Conservation (phyloP, 1,139 yeast genomes). For the Nadsonia commutata region DNA sequence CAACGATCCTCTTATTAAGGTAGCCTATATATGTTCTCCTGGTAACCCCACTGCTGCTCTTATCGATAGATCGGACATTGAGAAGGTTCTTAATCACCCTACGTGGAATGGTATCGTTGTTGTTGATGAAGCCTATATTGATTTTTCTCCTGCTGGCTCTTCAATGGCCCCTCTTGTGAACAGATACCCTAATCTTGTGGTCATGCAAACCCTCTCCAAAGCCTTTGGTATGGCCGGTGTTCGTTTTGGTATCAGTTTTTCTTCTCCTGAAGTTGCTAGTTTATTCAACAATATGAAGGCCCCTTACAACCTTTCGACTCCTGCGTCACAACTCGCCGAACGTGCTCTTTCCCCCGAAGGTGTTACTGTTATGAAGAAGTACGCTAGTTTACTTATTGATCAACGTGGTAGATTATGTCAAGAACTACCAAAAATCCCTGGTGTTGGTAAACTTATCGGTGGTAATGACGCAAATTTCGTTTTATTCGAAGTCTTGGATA, state of each 20-base stretch:
- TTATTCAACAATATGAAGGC: constrained; percentile 83
- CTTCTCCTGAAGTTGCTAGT: constrained; percentile 42
- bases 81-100: constrained; percentile 36
- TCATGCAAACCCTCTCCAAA: constrained; percentile 82
- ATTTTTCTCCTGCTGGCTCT: constrained; percentile 53
- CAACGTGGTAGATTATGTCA: constrained; percentile 43
- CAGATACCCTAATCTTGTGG: constrained; percentile 70
- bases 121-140: constrained; percentile 91
- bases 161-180: constrained; percentile 74
- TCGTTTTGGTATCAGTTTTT: constrained; percentile 68
- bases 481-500: constrained; percentile 52
- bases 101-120: constrained; percentile 69
- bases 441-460: constrained; percentile 65
- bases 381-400: constrained; percentile 33
- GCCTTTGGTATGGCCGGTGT: constrained; percentile 95
- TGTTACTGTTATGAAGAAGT: constrained; percentile 40
- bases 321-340: constrained; percentile 61
- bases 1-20: constrained; percentile 47
- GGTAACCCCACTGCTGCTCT: constrained; percentile 88
- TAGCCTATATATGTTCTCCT: constrained; percentile 88
- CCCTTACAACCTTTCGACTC: constrained; percentile 82
- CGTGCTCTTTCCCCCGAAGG: constrained; percentile 56
- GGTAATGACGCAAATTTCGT: constrained; percentile 83
- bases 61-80: constrained; percentile 35
- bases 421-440: constrained; percentile 37